phyloP scores from a whole-genome alignment of 108 stramenopile genomes.

The Poteriospumella lacustris region DNA sequence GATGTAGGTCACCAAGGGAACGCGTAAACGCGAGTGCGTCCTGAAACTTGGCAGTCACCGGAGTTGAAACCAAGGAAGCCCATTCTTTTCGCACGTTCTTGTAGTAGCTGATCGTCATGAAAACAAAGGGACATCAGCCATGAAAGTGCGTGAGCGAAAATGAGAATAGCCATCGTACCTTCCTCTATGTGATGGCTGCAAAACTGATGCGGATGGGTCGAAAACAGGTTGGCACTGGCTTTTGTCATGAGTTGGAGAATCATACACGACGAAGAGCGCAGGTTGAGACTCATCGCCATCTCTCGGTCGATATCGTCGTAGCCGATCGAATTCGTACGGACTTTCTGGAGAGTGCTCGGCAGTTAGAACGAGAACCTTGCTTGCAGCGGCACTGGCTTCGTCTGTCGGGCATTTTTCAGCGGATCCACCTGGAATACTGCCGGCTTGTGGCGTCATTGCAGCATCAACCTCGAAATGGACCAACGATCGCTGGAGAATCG shows the following conservation, averaged over 20 bases:
- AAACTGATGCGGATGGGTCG: neutral
- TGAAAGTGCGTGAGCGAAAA: neutral
- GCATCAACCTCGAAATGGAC: neutral
- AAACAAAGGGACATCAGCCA: neutral
- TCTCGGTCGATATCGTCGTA: slow-evolving; percentile 22
- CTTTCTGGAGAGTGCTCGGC: slow-evolving; percentile 59
- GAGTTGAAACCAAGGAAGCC: slow-evolving; percentile 55
- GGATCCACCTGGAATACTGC: too few relatives aligned
- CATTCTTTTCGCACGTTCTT: slow-evolving; percentile 60
- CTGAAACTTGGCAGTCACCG: slow-evolving; percentile 48
- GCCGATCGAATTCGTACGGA: slow-evolving; percentile 46
- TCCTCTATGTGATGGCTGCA: neutral
- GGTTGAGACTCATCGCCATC: slow-evolving; percentile 31
- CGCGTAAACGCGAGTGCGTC: slow-evolving; percentile 60
- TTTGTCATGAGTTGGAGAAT: slow-evolving; percentile 50
- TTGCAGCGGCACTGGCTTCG: neutral
- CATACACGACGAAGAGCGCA: slow-evolving; percentile 55
- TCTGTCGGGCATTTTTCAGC: slow-evolving; percentile 12
- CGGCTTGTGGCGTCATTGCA: neutral
- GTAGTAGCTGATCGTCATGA: slow-evolving; percentile 36
- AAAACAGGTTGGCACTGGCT: slow-evolving; percentile 46
- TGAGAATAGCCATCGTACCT: neutral
- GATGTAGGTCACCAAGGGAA: slow-evolving; percentile 54
- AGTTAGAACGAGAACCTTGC: slow-evolving; percentile 31
- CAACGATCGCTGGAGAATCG: neutral